These are phyloP conservation scores for Russula dissimulans DNA, from an alignment of 768 basidiomycete genomes.

Conservation along the genomic window DNA sequence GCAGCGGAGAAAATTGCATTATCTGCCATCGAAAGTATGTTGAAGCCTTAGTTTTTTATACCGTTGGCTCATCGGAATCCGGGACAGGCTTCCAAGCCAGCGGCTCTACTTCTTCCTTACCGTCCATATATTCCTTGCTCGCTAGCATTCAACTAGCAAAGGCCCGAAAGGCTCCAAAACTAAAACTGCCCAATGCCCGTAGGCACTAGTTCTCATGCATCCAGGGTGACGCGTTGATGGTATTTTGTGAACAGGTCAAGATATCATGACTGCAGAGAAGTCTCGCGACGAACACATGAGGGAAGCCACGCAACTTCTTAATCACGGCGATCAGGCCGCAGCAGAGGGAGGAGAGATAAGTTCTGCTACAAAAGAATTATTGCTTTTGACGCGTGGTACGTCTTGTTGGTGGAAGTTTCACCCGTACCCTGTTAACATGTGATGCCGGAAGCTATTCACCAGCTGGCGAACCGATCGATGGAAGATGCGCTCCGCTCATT, in stretches of 20 bases:
- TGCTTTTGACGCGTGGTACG: slow-evolving; percentile 60
- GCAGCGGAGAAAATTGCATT: slow-evolving; percentile 70
- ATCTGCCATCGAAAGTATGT: slow-evolving; percentile 58
- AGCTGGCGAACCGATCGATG: slow-evolving; percentile 70
- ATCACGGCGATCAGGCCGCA: slow-evolving; percentile 43
- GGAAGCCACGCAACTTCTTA: slow-evolving; percentile 62
- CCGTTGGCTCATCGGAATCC: slow-evolving; percentile 16
- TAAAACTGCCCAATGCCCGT: slow-evolving; percentile 67
- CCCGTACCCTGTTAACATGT: neutral
- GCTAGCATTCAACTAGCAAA: slow-evolving; percentile 79
- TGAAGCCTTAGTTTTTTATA: neutral
- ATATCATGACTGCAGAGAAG: slow-evolving; percentile 47
- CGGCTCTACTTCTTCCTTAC: slow-evolving; percentile 41
- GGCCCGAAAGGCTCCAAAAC: slow-evolving; percentile 77
- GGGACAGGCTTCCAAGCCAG: slow-evolving; percentile 43
- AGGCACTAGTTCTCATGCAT: slow-evolving; percentile 26
- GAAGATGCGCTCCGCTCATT: slow-evolving; percentile 78
- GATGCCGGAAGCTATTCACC: slow-evolving; percentile 55
- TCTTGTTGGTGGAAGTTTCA: neutral
- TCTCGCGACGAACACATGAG: slow-evolving; percentile 60
- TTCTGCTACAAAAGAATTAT: slow-evolving; percentile 38
- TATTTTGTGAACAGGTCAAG: slow-evolving; percentile 41
- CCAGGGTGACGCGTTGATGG: neutral
- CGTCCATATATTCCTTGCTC: slow-evolving; percentile 70
- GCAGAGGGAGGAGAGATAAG: slow-evolving; percentile 52